Conservation (phyloP, 768 basidiomycete species). For the Imleria badia region DNA sequence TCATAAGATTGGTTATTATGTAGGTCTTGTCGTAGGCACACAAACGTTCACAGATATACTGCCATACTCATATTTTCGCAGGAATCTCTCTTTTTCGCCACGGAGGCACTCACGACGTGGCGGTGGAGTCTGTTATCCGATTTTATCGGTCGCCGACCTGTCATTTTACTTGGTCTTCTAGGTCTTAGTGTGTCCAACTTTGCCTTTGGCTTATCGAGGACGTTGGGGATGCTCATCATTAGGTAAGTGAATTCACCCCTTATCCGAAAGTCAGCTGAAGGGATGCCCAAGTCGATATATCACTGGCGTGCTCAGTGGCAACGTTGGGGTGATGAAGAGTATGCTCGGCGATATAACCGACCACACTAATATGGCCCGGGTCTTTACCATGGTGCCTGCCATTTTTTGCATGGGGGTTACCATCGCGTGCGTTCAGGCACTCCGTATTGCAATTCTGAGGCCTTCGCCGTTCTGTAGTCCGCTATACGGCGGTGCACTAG, state of each 20-base stretch:
- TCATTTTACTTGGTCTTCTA: slow-evolving; percentile 54
- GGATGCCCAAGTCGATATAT: slow-evolving; percentile 29
- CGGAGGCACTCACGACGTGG: slow-evolving; percentile 56
- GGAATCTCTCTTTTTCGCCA: slow-evolving; percentile 63
- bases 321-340: slow-evolving; percentile 63
- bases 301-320: slow-evolving; percentile 39
- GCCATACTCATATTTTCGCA: slow-evolving; percentile 20
- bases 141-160: slow-evolving; percentile 57
- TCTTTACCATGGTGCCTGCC: slow-evolving; percentile 22
- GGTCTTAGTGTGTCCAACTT: slow-evolving; percentile 54
- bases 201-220: slow-evolving; percentile 60
- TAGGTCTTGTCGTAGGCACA: slow-evolving; percentile 51
- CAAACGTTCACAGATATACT: neutral
- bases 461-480: slow-evolving; percentile 28
- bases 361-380: slow-evolving; percentile 36
- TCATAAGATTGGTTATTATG: slow-evolving; percentile 66
- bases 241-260: slow-evolving; percentile 38
- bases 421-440: neutral
- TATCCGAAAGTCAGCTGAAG: slow-evolving; percentile 3
- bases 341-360: slow-evolving; percentile 64
- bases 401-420: slow-evolving; percentile 3
- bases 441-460: neutral
- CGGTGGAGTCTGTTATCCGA: slow-evolving; percentile 68
- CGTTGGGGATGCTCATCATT: slow-evolving; percentile 53
- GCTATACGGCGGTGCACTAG: slow-evolving; percentile 55